Evolutionary conservation across 2,329 filamentous ascomycete species (phyloP).

Genomic region (Ambrosiella beaveri): DNA sequence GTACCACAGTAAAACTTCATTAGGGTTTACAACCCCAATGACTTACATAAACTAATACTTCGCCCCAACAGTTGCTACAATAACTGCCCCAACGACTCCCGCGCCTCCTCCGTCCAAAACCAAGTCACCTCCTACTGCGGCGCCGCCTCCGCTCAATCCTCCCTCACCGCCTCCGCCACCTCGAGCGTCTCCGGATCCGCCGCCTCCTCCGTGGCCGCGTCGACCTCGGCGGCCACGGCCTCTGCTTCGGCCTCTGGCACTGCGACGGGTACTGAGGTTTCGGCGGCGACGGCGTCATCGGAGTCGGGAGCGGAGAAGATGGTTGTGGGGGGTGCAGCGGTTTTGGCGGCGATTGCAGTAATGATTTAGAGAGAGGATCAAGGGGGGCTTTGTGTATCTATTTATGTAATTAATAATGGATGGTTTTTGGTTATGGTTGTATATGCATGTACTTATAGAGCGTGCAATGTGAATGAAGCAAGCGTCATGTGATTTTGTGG

Average conservation of each 20-base stretch:
- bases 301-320: slow-evolving; percentile 20
- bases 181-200: slow-evolving; percentile 13
- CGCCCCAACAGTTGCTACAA: slow-evolving; percentile 29
- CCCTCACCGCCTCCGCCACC: slow-evolving; percentile 18
- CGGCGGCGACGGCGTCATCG: slow-evolving; percentile 16
- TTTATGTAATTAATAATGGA: neutral
- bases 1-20: neutral
- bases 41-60: neutral
- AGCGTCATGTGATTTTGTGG: too few relatives aligned
- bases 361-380: slow-evolving; percentile 19
- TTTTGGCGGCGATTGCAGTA: slow-evolving; percentile 23
- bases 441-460: too few relatives aligned
- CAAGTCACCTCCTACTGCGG: slow-evolving; percentile 29
- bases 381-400: neutral
- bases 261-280: slow-evolving; percentile 14
- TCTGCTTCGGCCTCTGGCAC: slow-evolving; percentile 15
- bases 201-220: slow-evolving; percentile 15
- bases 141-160: slow-evolving; percentile 27
- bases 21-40: neutral
- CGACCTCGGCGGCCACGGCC: slow-evolving; percentile 14
- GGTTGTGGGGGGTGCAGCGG: slow-evolving; percentile 21
- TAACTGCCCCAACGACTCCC: slow-evolving; percentile 36
- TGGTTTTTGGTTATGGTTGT: neutral
- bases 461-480: too few relatives aligned
- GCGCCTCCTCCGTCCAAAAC: slow-evolving; percentile 20